Evolutionary conservation across 2,329 filamentous ascomycete species (phyloP).

Genomic region (Magnaporthiopsis rhizophila): DNA sequence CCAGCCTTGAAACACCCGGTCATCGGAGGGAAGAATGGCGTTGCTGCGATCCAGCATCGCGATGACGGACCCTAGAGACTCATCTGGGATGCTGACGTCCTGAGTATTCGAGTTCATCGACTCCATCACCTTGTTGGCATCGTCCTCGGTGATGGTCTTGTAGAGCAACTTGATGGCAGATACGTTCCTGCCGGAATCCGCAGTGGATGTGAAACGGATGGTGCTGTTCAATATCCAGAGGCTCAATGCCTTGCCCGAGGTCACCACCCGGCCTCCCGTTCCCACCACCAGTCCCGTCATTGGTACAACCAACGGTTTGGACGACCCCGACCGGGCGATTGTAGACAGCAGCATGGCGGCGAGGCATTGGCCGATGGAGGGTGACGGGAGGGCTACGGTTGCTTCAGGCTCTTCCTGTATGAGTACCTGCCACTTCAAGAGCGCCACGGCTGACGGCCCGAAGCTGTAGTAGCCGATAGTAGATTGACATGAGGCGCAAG

Average conservation of each 20-base stretch:
- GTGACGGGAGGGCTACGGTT: conserved; percentile 20
- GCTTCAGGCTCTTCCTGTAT: conserved; percentile 25
- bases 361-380: conserved; percentile 39
- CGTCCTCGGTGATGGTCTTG: conserved; percentile 29
- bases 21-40: conserved; percentile 42
- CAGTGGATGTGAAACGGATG: conserved; percentile 42
- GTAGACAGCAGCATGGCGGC: conserved; percentile 44
- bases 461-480: conserved; percentile 41
- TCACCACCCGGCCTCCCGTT: background rate
- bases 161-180: conserved; percentile 48
- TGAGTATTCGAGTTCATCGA: conserved; percentile 48
- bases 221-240: conserved; percentile 51
- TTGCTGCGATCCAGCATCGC: conserved; percentile 39
- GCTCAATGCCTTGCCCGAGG: conserved; percentile 27
- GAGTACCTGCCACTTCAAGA: conserved; percentile 52
- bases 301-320: conserved; percentile 46
- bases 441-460: conserved; percentile 34
- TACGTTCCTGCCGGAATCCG: conserved; percentile 16
- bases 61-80: conserved; percentile 38
- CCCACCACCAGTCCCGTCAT: conserved; percentile 15
- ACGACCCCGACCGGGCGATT: conserved; percentile 47
- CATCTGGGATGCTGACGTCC: conserved; percentile 45
- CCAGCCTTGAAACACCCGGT: conserved; percentile 58
- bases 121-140: conserved; percentile 42
- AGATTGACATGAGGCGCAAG: conserved; percentile 36